Conservation (phyloP, 495 filamentous ascomycete genomes). For the Penicillium canescens region DNA sequence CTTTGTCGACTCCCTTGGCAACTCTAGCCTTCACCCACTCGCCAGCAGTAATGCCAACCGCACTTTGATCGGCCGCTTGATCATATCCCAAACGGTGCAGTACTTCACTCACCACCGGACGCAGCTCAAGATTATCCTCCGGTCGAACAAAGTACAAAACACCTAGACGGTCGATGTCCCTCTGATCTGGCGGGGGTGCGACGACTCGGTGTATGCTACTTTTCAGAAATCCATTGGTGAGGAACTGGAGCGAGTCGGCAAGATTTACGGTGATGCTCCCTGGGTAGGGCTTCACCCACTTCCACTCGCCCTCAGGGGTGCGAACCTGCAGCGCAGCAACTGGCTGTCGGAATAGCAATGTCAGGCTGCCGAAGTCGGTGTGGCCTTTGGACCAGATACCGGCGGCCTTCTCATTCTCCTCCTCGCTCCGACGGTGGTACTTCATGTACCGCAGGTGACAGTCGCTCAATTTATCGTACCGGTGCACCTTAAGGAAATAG, state of each 20-base stretch:
- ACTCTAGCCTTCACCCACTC: constrained; percentile 45
- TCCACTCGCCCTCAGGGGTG: constrained; percentile 26
- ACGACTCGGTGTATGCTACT: constrained; percentile 50
- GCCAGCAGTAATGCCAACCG: constrained; percentile 38
- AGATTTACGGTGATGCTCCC: constrained; percentile 50
- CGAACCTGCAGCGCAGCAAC: constrained; percentile 55
- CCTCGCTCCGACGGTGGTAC: constrained; percentile 44
- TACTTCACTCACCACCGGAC: constrained; percentile 33
- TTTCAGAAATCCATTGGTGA: constrained; percentile 48
- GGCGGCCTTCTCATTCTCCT: constrained; percentile 43
- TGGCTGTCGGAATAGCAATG: constrained; percentile 56
- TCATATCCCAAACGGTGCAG: constrained; percentile 15
- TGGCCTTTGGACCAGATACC: constrained; percentile 50
- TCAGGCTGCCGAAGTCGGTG: constrained; percentile 55
- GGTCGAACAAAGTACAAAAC: constrained; percentile 52
- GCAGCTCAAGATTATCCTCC: constrained; percentile 32
- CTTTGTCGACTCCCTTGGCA: constrained; percentile 10
- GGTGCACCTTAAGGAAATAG: constrained; percentile 49
- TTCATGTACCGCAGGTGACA: constrained; percentile 58
- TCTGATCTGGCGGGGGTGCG: constrained; percentile 48
- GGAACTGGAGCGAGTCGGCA: constrained; percentile 45
- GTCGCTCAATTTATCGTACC: constrained; percentile 45
- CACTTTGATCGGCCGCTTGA: constrained; percentile 30
- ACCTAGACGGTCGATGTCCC: constrained; percentile 45
- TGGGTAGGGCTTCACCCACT: constrained; percentile 26